Base-by-base conservation (phyloP, 1,284 basidiomycete species). In the Pyrrhoderma noxium region DNA sequence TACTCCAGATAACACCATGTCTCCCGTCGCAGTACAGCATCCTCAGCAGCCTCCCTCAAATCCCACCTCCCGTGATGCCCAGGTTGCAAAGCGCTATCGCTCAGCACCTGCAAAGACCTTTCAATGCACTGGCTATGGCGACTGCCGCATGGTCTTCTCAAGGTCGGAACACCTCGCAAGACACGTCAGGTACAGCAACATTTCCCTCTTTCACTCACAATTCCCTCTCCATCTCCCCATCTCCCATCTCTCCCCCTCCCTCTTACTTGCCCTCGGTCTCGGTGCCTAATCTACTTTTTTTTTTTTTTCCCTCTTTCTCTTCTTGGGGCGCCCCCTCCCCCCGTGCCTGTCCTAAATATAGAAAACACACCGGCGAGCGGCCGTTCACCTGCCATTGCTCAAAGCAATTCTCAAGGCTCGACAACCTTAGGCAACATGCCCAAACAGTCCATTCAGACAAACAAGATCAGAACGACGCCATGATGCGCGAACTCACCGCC, bases 361-460 rank as follows among this genome's bases (percentile, higher is more conserved):
- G 93, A 59, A 97, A 97, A 77, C 94, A 97, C 67, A 97, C 94
- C 14, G 94, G 94, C 55, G 94, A 97, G 65, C 80, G 93, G 4
- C 94, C 94, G 3, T 97, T 97, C 69, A 81, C 82, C 44, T 98
- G 94, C 65, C 93, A 97, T 64, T 98, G 94, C 71, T 81, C 83
- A 23, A 95, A 96, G 66, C 86, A 94, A 55, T 97, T 98, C 65
- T 95, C 92, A 14, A 85, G 94, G 21, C 84, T 97, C 62, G 94
- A 98, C 72, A 98, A 98, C 65, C 79, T 98, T 9, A 83, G 94
- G 43, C 94, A 97, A 64, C 94, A 98, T 67, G 90, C 93, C 0
- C 89, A 94, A 70, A 96, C 93, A 2, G 93, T 96, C 1, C 94
- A 98, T 63, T 84, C 92, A 22, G 92, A 96, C 64, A 89, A 88